phyloP scores from a whole-genome alignment of 129 eudicot genomes.

The Escallonia rubra region DNA sequence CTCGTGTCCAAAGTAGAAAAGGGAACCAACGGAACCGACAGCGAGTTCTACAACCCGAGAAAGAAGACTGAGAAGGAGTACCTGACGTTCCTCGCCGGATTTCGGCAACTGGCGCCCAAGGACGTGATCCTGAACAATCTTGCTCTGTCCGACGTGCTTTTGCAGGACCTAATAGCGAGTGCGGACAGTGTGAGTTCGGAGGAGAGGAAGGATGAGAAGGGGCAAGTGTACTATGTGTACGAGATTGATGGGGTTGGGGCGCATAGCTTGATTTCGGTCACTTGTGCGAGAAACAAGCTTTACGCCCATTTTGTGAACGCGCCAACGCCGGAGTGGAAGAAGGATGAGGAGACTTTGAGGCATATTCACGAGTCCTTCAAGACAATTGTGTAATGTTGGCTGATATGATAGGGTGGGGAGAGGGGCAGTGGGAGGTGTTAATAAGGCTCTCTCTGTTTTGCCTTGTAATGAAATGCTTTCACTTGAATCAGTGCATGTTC shows the following conservation, averaged over 20 bases:
- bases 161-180: constrained; percentile 66
- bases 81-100: constrained; percentile 63
- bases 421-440: too few relatives aligned
- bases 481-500: too few relatives aligned
- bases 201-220: constrained; percentile 78
- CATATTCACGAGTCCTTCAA: constrained; percentile 85
- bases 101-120: constrained; percentile 66
- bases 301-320: constrained; percentile 96
- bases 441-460: too few relatives aligned
- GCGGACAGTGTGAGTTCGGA: constrained; percentile 65
- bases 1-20: constrained; percentile 84
- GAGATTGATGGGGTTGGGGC: constrained; percentile 60
- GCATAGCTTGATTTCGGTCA: constrained; percentile 82
- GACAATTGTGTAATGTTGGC: constrained; percentile 39
- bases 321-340: constrained; percentile 76
- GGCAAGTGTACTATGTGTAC: constrained; percentile 76
- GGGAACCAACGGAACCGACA: constrained; percentile 96
- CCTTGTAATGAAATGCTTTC: too few relatives aligned
- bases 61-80: constrained; percentile 80
- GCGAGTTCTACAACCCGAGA: constrained; percentile 86
- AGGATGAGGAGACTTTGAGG: constrained; percentile 68
- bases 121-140: constrained; percentile 70
- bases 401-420: too few relatives aligned
- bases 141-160: constrained; percentile 78
- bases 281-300: constrained; percentile 80